phyloP scores from a whole-genome alignment of 2,329 filamentous ascomycete genomes.

The Trichophyton benhamiae region DNA sequence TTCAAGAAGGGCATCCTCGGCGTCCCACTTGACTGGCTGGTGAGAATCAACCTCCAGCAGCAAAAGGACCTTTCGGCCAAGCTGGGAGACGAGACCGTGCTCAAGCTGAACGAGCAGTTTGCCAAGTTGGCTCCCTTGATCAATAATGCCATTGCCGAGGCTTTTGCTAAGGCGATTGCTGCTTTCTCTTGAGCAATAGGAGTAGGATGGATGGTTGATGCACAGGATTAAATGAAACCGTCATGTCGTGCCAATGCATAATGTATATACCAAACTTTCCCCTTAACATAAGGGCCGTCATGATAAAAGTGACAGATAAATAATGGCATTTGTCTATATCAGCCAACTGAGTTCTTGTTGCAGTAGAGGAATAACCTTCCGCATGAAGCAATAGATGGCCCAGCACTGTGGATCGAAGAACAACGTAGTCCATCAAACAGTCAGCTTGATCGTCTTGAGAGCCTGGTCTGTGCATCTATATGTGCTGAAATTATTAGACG shows the following conservation, averaged over 20 bases:
- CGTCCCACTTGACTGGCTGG: neutral
- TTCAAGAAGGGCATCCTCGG: conserved; percentile 1
- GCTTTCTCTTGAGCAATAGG: neutral
- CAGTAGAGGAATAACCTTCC: neutral
- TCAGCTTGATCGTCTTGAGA: too few species aligned
- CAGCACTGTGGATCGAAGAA: too few species aligned
- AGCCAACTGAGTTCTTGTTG: neutral
- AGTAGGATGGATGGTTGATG: neutral
- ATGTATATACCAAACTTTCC: neutral
- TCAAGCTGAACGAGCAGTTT: neutral
- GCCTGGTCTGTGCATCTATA: neutral
- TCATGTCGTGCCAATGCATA: neutral
- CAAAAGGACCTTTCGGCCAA: conserved; percentile 2
- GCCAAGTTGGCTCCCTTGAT: conserved; percentile 1
- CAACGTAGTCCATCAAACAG: too few species aligned
- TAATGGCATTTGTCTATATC: neutral
- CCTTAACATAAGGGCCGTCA: neutral
- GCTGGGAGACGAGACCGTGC: neutral
- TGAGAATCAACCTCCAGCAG: neutral
- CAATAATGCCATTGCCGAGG: neutral
- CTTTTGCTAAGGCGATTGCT: neutral
- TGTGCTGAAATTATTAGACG: neutral
- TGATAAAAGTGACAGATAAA: neutral
- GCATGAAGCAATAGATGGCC: neutral
- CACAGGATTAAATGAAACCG: neutral